Conservation (phyloP, 2,329 filamentous ascomycete species). For the Bipolaris gigantea region DNA sequence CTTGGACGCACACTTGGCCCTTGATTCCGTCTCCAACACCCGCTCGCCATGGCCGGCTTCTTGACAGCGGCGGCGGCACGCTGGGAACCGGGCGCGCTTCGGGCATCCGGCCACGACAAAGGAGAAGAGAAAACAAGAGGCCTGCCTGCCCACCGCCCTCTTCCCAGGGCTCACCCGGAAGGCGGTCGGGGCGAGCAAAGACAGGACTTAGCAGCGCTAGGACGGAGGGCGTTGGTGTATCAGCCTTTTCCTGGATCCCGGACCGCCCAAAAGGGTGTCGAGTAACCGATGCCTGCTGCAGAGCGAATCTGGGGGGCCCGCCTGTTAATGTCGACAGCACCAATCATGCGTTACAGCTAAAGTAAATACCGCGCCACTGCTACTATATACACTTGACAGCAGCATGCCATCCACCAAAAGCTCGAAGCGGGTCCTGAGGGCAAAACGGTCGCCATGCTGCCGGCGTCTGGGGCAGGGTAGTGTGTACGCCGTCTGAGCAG, state of each 20-base stretch:
- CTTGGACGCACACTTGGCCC: slow-evolving; percentile 1
- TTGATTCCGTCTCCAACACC: slow-evolving; percentile 18
- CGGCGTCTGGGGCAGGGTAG: neutral
- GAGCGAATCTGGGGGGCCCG: slow-evolving; percentile 15
- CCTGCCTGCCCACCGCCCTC: slow-evolving; percentile 6
- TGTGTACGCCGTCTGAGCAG: too few relatives aligned
- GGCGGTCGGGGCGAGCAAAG: slow-evolving; percentile 1
- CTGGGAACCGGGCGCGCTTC: neutral
- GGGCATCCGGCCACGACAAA: neutral
- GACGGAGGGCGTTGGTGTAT: slow-evolving; percentile 24
- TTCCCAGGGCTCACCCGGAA: neutral
- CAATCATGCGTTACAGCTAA: slow-evolving; percentile 14
- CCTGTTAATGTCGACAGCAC: slow-evolving; percentile 24
- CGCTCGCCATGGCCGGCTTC: neutral
- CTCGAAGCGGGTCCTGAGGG: neutral
- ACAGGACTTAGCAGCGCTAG: slow-evolving; percentile 12
- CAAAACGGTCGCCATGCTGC: neutral
- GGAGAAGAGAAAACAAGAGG: too few relatives aligned
- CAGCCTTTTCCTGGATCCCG: slow-evolving; percentile 17
- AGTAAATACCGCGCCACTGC: slow-evolving; percentile 5
- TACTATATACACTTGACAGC: slow-evolving; percentile 2
- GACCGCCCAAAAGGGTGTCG: slow-evolving; percentile 18
- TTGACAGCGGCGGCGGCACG: neutral
- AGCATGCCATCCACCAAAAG: too few relatives aligned
- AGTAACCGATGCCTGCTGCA: slow-evolving; percentile 26